Base-by-base conservation (phyloP, 2,329 filamentous ascomycete species). In the Parascedosporium putredinis region DNA sequence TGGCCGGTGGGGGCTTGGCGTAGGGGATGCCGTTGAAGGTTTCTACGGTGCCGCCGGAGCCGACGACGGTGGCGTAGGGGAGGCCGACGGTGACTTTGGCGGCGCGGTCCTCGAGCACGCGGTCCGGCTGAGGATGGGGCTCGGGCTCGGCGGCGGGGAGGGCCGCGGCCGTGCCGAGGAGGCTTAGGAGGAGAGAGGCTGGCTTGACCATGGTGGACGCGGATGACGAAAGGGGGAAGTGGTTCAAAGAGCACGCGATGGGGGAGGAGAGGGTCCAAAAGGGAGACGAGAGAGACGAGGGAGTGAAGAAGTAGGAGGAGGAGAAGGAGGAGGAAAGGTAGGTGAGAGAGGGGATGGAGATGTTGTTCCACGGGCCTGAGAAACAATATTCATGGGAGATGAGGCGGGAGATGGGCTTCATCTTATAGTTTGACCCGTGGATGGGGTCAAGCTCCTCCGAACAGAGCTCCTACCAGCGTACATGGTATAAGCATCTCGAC, bases 11-110 rank as follows among this genome's bases (percentile, higher is more conserved):
- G 82, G 79, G 73, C 53, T 81, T 64, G 2, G 81, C 80, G 56
- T 76, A 86, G 1, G 81, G 81, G 51, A 85, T 81, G 10, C 76
- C 79, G 53, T 72, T 72, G 64, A 83, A 84, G 22, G 66, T 70
- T 49, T 84, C 80, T 10, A 83, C 68, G 10, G 51, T 47, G 23
- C 50, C 52, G 33, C 51, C 48, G 25, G 56, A 57, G 23, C 58
- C 58, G 18, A 59, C 48, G 8, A 60, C 51, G 3, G 53, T 58
- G 20, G 55, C 56, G 10, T 44, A 53, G 24, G 53, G 51, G 18
- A 58, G 53, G 10, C 51, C 49, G 43, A 57, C 55, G n/a, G 54
- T 57, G 24, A 45, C 47, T 36, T 49, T 31, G 24, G 18, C 16
- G 9, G 47, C 36, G 47, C 47, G 47, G 34, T 42, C 36, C 47